Percentiles rank a stretch among this genome's conserved stretches.
These are phyloP conservation scores for Phytophthora nicotianae DNA, from an alignment of 352 stramenopile species.

Conservation along the genomic window DNA sequence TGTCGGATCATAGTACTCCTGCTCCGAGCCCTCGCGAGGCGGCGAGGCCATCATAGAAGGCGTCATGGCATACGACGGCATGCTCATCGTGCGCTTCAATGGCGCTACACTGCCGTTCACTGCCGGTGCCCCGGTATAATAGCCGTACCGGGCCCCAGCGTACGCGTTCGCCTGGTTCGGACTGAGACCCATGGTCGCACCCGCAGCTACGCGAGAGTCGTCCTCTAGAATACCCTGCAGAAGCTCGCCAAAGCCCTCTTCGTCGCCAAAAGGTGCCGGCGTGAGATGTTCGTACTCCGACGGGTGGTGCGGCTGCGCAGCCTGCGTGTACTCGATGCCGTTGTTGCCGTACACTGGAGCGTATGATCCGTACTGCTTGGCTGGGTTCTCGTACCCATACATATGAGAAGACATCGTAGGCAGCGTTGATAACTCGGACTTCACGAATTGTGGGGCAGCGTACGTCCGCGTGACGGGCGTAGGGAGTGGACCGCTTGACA, in stretches of 20 bases:
- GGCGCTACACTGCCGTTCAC: conserved; percentile 24
- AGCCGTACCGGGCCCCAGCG: conserved; percentile 24
- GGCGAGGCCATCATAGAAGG: conserved; percentile 24
- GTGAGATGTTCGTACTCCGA: conserved; percentile 63
- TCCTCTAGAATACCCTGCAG: conserved; percentile 78
- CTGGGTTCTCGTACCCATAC: conserved; percentile 35
- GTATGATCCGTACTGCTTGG: conserved; percentile 36
- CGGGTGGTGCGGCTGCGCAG: conserved; percentile 21
- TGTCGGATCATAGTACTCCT: conserved; percentile 36
- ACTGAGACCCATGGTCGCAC: conserved; percentile 20
- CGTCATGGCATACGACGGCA: conserved; percentile 39
- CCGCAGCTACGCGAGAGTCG: conserved; percentile 41
- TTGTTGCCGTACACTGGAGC: conserved; percentile 35
- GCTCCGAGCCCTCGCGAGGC: conserved; percentile 19
- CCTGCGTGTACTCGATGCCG: conserved; percentile 33
- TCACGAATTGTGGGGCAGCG: conserved; percentile 28
- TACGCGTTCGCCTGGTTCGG: conserved; percentile 23
- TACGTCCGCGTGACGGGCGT: conserved; percentile 34
- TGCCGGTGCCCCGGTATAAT: conserved; percentile 16
- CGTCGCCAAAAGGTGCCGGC: conserved; percentile 55
- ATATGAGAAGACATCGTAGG: conserved; percentile 26
- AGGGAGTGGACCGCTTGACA: conserved; percentile 36
- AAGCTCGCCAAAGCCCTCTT: conserved; percentile 73
- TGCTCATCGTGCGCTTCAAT: conserved; percentile 46
- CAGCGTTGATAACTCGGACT: conserved; percentile 35